Evolutionary conservation across 805 yeast species (phyloP), one percentile per base, ranked within the genome.

Genomic region (Candida boleticola): DNA sequence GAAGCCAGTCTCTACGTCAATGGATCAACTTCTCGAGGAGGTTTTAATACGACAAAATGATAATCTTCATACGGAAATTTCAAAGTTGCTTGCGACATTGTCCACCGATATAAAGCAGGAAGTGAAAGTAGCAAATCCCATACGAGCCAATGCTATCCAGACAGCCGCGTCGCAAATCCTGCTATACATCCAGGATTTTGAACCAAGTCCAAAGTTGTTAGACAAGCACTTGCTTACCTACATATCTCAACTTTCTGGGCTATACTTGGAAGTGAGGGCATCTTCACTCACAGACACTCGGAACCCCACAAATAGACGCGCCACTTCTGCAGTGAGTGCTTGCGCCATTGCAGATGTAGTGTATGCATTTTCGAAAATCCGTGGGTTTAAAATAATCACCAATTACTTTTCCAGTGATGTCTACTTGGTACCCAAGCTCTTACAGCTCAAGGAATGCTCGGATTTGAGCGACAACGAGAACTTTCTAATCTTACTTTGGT

Each of bases 371-470:
- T 64, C 82, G 20, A 87, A 85, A 53, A 73, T 87, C 5, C 64
- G 92, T 31, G 85, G 87, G 0, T 65, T 78, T 48, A 86, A 85
- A 58, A 66, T 73, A 11, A 66, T 85, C 3, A 62, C 78, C n/a
- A 73, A 73, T 44, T 77, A 77, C 59, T 71, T 88, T 38, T 70
- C 82, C 2, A 79, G 84, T 22, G 82, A 85, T 40, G 76, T 85
- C 1, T 63, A 69, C 42, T 52, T 76, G 13, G 57, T 87, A 5
- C 67, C 72, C 0, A 43, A 49, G 2, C 57, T 53, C 16, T 34
- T 53, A 5, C 37, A 13, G 13, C 77, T n/a, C 16, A 32, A 60
- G 19, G 42, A 22, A 1, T 36, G 44, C 7, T 46, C 47, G 9
- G 18, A 29, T 3, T 32, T 44, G 10, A 43, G 46, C 27, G 65